phyloP scores from a whole-genome alignment of 768 basidiomycete species.

The Coprinopsis sp. region DNA sequence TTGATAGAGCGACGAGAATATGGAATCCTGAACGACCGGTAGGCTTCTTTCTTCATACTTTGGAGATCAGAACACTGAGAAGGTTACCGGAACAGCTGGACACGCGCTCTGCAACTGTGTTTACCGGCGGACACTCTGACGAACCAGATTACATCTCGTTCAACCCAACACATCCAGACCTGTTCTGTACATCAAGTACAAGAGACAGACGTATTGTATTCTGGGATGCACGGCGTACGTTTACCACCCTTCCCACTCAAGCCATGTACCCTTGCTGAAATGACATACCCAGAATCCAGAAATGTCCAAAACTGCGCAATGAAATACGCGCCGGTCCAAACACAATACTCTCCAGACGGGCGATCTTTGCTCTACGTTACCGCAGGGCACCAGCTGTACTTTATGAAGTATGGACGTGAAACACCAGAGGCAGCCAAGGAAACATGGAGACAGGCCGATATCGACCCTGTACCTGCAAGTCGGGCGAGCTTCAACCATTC shows the following conservation, averaged over 20 bases:
- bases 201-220: slow-evolving; percentile 73
- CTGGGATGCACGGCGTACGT: slow-evolving; percentile 81
- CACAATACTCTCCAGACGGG: slow-evolving; percentile 71
- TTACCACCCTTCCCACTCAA: background rate
- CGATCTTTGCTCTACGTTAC: slow-evolving; percentile 60
- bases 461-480: slow-evolving; percentile 49
- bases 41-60: slow-evolving; percentile 20
- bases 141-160: slow-evolving; percentile 82
- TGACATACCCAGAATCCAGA: slow-evolving; percentile 54
- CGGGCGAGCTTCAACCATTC: slow-evolving; percentile 73
- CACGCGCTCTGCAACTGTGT: slow-evolving; percentile 56
- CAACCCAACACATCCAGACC: slow-evolving; percentile 81
- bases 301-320: slow-evolving; percentile 54
- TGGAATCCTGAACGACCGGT: slow-evolving; percentile 79
- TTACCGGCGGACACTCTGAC: slow-evolving; percentile 68
- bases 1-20: slow-evolving; percentile 73
- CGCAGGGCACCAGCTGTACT: slow-evolving; percentile 54
- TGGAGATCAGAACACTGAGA: background rate
- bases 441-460: slow-evolving; percentile 42
- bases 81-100: slow-evolving; percentile 50
- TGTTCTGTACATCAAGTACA: slow-evolving; percentile 77
- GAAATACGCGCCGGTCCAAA: slow-evolving; percentile 60
- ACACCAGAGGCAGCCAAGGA: slow-evolving; percentile 46
- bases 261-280: background rate
- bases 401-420: slow-evolving; percentile 53